Conservation (phyloP, 208 protist genomes). For the Crithidia brevicula region DNA sequence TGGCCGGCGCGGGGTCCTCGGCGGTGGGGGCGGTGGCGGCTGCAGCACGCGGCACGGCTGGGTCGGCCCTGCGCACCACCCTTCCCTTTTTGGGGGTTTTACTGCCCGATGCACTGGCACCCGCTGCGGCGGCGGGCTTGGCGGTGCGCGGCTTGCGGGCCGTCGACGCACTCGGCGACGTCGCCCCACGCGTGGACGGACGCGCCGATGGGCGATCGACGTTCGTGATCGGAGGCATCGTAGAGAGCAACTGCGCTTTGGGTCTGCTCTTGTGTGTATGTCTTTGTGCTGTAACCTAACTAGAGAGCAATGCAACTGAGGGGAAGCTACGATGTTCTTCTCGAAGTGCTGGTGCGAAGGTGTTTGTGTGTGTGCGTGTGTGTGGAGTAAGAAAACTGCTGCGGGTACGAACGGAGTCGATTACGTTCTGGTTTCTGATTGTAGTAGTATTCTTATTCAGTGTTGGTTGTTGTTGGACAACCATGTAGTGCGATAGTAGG, state of each 20-base stretch:
- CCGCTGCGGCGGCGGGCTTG: slow-evolving; percentile 4
- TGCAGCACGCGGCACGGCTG: not conserved
- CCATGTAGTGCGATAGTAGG: too few relatives aligned
- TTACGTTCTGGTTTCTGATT: too few relatives aligned
- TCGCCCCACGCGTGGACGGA: not conserved
- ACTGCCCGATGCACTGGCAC: not conserved
- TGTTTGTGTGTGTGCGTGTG: too few relatives aligned
- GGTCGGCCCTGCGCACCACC: slow-evolving; percentile 12
- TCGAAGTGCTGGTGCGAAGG: too few relatives aligned
- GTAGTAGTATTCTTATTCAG: too few relatives aligned
- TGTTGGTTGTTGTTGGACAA: too few relatives aligned
- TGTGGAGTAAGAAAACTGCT: too few relatives aligned
- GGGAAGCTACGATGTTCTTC: too few relatives aligned
- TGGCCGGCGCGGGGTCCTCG: not conserved
- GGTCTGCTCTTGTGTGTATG: not conserved
- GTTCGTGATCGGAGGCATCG: slow-evolving; percentile 8
- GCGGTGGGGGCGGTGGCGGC: not conserved
- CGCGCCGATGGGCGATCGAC: slow-evolving; percentile 15
- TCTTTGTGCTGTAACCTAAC: not conserved
- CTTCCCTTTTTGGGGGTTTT: slow-evolving; percentile 17
- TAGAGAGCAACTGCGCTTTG: too few relatives aligned
- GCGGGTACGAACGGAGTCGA: too few relatives aligned
- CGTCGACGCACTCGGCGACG: not conserved
- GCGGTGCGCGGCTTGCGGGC: slow-evolving; percentile 7
- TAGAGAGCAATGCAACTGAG: too few relatives aligned